Evolutionary conservation across 2,329 filamentous ascomycete species (phyloP), one percentile per base, ranked within the genome.

Genomic region (Phialophora chinensis): DNA sequence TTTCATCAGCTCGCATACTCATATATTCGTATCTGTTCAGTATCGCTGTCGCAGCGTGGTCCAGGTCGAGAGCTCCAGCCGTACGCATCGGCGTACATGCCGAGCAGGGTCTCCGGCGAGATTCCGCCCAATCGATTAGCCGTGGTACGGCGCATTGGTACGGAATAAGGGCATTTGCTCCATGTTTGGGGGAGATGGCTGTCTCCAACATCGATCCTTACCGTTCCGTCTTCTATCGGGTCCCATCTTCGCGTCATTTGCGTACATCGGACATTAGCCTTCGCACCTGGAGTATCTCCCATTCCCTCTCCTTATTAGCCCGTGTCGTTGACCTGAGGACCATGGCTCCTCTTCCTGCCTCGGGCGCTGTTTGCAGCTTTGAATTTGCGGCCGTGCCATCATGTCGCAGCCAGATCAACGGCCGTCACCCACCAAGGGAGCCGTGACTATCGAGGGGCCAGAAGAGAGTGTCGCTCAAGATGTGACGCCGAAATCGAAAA

Each of bases 241-340:
- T 60, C 49, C 38, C 20, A 59, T 53, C 55, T 66, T 60, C 55
- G 60, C 55, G 62, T 66, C 66, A 66, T 68, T 66, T 65, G 57
- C 57, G 59, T 62, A 65, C 66, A 56, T 31, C 50, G 60, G 52
- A 56, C 60, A 62, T 49, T 62, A 47, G 60, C 52, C 38, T 56
- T 62, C 60, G 60, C 38, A 56, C 60, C 50, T 38, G 35, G 50
- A 33, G 5, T 55, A 55, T 62, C 60, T 62, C 60, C 60, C 49
- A 47, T 23, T 20, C 35, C 49, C 44, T 25, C 42, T 33, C 44
- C 29, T 49, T 62, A 65, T 60, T 53, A 53, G 62, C 25, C 33
- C 42, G 49, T 33, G 17, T 44, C 47, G 38, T 20, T 33, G 35
- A 62, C 38, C 25, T 56, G 50, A 23, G 42, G 29, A 53, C 6